Evolutionary conservation across 352 stramenopile genomes (phyloP).

Genomic region (Pythium volutum): DNA sequence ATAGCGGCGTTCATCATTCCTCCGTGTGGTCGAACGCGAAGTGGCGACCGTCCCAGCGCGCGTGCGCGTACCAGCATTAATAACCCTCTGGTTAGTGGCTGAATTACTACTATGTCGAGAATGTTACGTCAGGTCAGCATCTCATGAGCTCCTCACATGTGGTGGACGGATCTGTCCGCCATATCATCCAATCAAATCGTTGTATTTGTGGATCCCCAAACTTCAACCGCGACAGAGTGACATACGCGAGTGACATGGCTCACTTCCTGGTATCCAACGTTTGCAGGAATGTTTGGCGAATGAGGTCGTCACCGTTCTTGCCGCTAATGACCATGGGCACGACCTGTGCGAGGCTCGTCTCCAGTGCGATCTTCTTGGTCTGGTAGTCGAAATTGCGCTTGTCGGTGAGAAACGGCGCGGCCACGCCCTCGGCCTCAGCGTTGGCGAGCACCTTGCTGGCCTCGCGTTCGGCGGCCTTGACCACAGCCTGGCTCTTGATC

Average conservation of each 20-base stretch:
- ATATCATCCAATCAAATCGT: slow-evolving; percentile 16
- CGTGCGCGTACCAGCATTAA: slow-evolving; percentile 14
- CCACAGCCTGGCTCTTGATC: slow-evolving; percentile 54
- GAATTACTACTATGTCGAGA: neutral
- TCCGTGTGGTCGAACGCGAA: neutral
- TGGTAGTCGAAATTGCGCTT: slow-evolving; percentile 82
- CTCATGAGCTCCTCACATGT: neutral
- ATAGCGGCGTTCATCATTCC: slow-evolving; percentile 18
- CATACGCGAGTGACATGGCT: neutral
- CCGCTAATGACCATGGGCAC: slow-evolving; percentile 80
- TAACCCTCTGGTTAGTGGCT: slow-evolving; percentile 16
- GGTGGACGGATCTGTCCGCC: slow-evolving; percentile 6
- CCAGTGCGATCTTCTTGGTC: slow-evolving; percentile 63
- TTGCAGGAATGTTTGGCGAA: slow-evolving; percentile 57
- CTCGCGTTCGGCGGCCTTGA: slow-evolving; percentile 65
- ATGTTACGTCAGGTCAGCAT: neutral
- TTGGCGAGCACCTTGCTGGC: slow-evolving; percentile 48
- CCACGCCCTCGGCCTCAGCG: slow-evolving; percentile 60
- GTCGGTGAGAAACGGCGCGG: slow-evolving; percentile 53
- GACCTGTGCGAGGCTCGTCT: slow-evolving; percentile 48
- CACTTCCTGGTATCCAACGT: slow-evolving; percentile 31
- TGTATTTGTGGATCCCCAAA: slow-evolving; percentile 19
- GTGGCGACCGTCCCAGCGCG: neutral
- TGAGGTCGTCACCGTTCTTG: slow-evolving; percentile 81
- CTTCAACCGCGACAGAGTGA: neutral